phyloP scores from a whole-genome alignment of 2,329 filamentous ascomycete species.

The Huntiella moniliformis region DNA sequence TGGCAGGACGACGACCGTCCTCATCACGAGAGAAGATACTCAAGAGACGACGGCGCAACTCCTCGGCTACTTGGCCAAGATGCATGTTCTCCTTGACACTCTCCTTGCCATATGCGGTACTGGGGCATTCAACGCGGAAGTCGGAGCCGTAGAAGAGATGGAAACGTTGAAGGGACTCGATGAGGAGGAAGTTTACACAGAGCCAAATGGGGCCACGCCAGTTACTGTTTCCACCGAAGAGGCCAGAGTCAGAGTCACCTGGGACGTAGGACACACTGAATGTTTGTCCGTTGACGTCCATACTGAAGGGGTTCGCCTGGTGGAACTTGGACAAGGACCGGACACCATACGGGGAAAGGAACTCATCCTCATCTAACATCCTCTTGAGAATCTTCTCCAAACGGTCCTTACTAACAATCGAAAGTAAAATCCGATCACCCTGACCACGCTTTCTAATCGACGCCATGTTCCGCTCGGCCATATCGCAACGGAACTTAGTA shows the following conservation, averaged over 20 bases:
- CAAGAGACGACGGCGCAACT: conserved; percentile 84
- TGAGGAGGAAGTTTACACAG: conserved; percentile 83
- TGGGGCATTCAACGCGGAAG: conserved; percentile 76
- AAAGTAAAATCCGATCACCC: conserved; percentile 68
- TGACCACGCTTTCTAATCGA: conserved; percentile 83
- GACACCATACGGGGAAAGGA: conserved; percentile 77
- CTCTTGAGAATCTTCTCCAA: conserved; percentile 71
- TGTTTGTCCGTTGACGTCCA: conserved; percentile 84
- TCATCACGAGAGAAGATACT: conserved; percentile 75
- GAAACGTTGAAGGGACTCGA: conserved; percentile 87
- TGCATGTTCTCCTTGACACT: conserved; percentile 50
- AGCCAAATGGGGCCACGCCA: conserved; percentile 95
- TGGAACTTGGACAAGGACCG: conserved; percentile 84
- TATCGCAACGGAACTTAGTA: conserved; percentile 65
- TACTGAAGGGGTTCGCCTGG: conserved; percentile 74
- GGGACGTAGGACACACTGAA: conserved; percentile 82
- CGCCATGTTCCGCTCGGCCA: conserved; percentile 85
- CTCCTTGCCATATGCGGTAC: conserved; percentile 3
- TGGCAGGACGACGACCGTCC: conserved; percentile 73
- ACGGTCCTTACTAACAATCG: conserved; percentile 85
- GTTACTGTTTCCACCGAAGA: conserved; percentile 95
- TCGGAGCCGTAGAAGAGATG: conserved; percentile 87
- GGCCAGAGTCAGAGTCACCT: conserved; percentile 86
- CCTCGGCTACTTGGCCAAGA: conserved; percentile 81
- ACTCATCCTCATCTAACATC: conserved; percentile 90